Conservation (phyloP, 805 yeast species). For the Candida nanaspora region DNA sequence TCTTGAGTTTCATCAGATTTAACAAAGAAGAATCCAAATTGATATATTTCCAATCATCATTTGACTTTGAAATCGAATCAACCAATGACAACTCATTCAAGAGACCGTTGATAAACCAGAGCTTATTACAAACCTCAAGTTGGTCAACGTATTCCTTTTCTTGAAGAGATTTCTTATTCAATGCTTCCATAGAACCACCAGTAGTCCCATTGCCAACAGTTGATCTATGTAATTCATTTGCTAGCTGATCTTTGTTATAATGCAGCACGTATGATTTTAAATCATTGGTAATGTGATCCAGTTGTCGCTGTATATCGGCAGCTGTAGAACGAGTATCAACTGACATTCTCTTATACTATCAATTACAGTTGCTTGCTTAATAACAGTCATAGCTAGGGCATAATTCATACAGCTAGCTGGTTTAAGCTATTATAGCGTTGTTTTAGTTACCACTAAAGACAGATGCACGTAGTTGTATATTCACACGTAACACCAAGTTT, state of each 20-base stretch:
- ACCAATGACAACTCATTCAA: conserved; percentile 14
- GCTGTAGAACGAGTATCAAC: neutral
- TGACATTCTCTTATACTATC: too few species aligned
- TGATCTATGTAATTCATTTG: neutral
- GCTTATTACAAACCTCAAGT: conserved; percentile 22
- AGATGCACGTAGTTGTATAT: too few species aligned
- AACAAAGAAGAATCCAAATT: conserved; percentile 10
- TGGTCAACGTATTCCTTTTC: conserved; percentile 16
- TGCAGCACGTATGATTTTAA: conserved; percentile 1
- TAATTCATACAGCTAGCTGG: too few species aligned
- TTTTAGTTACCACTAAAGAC: too few species aligned
- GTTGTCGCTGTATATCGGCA: neutral
- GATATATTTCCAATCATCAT: conserved; percentile 7
- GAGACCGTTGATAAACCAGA: conserved; percentile 25
- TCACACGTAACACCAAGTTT: too few species aligned
- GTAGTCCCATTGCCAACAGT: neutral
- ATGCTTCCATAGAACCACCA: neutral
- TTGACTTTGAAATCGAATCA: conserved; percentile 2
- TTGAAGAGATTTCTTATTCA: neutral
- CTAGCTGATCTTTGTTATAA: conserved; percentile 2
- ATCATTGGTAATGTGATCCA: neutral
- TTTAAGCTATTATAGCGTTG: too few species aligned
- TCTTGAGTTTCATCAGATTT: conserved; percentile 10
- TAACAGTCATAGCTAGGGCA: too few species aligned
- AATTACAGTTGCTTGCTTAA: too few species aligned